Base-by-base conservation (phyloP, 73 alveolate genomes). In the Tetrahymena malaccensis region DNA sequence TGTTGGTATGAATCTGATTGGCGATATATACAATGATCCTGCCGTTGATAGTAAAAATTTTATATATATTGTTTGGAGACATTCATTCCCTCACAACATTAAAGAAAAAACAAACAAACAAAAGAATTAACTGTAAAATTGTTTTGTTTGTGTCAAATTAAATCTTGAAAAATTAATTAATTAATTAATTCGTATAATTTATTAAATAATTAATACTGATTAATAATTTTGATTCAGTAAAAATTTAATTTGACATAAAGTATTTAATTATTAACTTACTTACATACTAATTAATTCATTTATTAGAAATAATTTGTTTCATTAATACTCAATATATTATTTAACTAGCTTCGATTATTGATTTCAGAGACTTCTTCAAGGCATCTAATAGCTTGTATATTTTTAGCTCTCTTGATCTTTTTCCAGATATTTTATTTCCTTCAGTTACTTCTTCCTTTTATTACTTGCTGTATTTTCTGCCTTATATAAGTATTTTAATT, bases 321-420 rank as follows among this genome's bases (percentile, higher is more conserved):
- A 7, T 10, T 40, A 40, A 40, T 40, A 40, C 9, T 4, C 11
- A 40, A 7, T 4, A 4, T 40, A 40, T 50, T 50, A 21, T 50
- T 50, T 19, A 2, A 50, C 1, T n/a, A 70, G 89, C 89, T 11
- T 70, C 37, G 0, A 31, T 31, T 25, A 34, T 70, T 21, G 97
- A 95, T 89, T 95, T 85, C 34, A 94, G 97, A 84, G 97, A 95
- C 55, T 95, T 95, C 94, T 95, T 95, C 7, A 85, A 95, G 93
- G 10, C 94, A 16, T 85, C 85, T 35, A 89, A 85, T 27, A 34
- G 55, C 95, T 56, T 95, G 21, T 95, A 85, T 27, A 89, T 95
- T 50, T 85, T 93, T 89, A 85, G 95, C 33, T 85, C 97, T 16
- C 38, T 95, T 5, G 97, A 95, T 55, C 84, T 85, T 83, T 95